Base-by-base conservation (phyloP, 176 grass and related monocot species). In the Cymbopogon citratus region DNA sequence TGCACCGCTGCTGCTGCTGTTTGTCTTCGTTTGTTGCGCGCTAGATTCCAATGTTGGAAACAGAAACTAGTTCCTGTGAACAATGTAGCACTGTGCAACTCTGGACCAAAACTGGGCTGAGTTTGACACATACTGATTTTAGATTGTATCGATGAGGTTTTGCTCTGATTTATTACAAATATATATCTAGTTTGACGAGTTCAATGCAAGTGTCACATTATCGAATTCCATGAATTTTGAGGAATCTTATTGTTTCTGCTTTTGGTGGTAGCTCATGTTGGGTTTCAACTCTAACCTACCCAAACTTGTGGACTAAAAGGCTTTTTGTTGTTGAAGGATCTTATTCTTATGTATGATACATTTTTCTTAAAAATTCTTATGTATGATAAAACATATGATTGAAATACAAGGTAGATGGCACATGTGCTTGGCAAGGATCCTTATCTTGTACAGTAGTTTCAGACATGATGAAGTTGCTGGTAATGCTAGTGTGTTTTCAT, bases 1-100 rank as follows among this genome's bases (percentile, higher is more conserved):
- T 61, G 38, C 24, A 54, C 39, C 34, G 39, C 6, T 24, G 77
- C 21, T 52, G 62, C 25, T 41, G 1, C 40, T 46, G 1, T 0
- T 5, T 78, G 13, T 21, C 63, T 10, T 24, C 33, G 18, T 45
- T 77, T 71, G 49, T 60, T 60, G 56, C n/a, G 9, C 25, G 56
- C 16, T 84, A 59, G 74, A 79, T 72, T 48, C 19, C 40, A 76
- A n/a, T 81, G 34, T 56, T 69, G 70, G 31, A 64, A 72, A 35
- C 73, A 51, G 5, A 13, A 69, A 31, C 39, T 18, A 21, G 15
- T 76, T 46, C 52, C 15, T 29, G 66, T 23, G 45, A 56, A 67
- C 54, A 5, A 83, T 81, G 71, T 38, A 46, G 38, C 27, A 54
- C 66, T 54, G 56, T 78, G 3, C 66, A 74, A 74, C 21, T 21